Conservation (phyloP, 768 basidiomycete species). For the Clitopilus hobsonii region DNA sequence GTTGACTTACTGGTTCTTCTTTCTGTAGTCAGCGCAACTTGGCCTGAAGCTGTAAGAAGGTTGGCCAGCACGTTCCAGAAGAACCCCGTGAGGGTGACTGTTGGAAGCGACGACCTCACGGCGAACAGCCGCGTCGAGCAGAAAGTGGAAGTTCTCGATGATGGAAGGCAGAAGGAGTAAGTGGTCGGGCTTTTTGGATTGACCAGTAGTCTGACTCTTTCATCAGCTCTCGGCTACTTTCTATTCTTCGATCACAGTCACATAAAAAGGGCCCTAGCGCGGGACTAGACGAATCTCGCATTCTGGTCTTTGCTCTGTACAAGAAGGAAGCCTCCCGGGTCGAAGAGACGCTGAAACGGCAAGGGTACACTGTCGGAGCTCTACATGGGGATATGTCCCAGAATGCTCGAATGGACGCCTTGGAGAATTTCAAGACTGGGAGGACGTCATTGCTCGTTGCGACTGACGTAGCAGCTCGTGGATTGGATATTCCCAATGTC, state of each 20-base stretch:
- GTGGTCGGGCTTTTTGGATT: constrained; percentile 20
- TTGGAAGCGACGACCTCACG: constrained; percentile 91
- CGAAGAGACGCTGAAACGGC: constrained; percentile 67
- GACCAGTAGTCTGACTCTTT: not conserved
- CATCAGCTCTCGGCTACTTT: constrained; percentile 54
- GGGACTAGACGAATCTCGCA: constrained; percentile 53
- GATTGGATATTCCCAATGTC: constrained; percentile 96
- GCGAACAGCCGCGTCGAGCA: constrained; percentile 96
- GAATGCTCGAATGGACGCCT: constrained; percentile 72
- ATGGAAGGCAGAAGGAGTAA: constrained; percentile 82
- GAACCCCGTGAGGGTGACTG: constrained; percentile 84
- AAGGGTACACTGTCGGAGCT: constrained; percentile 74
- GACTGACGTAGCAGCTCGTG: constrained; percentile 96
- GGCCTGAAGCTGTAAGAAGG: constrained; percentile 91
- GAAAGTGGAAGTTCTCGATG: constrained; percentile 87
- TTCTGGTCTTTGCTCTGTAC: constrained; percentile 93
- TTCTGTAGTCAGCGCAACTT: constrained; percentile 86
- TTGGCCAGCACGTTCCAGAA: constrained; percentile 86
- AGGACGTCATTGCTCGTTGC: constrained; percentile 82
- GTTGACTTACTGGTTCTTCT: not conserved
- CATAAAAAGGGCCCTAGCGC: constrained; percentile 54
- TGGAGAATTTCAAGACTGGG: constrained; percentile 84
- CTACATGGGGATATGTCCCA: constrained; percentile 93
- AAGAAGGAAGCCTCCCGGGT: constrained; percentile 97
- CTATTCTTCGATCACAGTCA: constrained; percentile 47